phyloP scores from a whole-genome alignment of 306 rosid genomes.

The Dryas octopetala region DNA sequence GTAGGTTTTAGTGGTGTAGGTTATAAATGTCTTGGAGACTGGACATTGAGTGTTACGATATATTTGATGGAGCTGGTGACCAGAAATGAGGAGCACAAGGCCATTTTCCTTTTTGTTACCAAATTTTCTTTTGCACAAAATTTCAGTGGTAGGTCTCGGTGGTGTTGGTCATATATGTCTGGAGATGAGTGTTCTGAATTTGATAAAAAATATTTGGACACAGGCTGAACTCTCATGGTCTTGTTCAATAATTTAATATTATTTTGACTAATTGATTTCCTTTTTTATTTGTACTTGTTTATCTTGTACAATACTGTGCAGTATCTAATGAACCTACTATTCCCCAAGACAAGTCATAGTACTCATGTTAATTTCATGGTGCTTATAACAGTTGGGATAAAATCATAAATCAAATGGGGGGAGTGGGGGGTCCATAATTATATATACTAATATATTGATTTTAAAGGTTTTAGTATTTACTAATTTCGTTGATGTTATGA shows the following conservation, averaged over 20 bases:
- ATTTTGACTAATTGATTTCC: background rate
- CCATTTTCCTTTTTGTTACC: background rate
- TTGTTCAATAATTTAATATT: background rate
- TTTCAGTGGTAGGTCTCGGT: background rate
- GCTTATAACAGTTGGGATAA: too few relatives aligned
- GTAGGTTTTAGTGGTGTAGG: background rate
- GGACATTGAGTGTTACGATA: background rate
- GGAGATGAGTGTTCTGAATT: background rate
- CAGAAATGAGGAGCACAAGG: background rate
- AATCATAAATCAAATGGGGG: too few relatives aligned
- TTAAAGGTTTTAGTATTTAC: too few relatives aligned
- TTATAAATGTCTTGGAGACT: background rate
- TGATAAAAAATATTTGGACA: background rate
- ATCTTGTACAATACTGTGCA: too few relatives aligned
- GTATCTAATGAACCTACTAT: too few relatives aligned
- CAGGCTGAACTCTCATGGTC: background rate
- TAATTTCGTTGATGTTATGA: too few relatives aligned
- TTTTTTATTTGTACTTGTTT: background rate
- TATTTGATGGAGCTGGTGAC: background rate
- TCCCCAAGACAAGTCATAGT: too few relatives aligned
- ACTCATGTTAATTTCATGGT: too few relatives aligned
- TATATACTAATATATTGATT: too few relatives aligned
- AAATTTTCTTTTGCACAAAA: background rate
- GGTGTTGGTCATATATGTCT: background rate
- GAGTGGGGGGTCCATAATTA: too few relatives aligned